These are phyloP conservation scores for Lenzites betulinus DNA, from an alignment of 768 basidiomycete species.

Conservation along the genomic window DNA sequence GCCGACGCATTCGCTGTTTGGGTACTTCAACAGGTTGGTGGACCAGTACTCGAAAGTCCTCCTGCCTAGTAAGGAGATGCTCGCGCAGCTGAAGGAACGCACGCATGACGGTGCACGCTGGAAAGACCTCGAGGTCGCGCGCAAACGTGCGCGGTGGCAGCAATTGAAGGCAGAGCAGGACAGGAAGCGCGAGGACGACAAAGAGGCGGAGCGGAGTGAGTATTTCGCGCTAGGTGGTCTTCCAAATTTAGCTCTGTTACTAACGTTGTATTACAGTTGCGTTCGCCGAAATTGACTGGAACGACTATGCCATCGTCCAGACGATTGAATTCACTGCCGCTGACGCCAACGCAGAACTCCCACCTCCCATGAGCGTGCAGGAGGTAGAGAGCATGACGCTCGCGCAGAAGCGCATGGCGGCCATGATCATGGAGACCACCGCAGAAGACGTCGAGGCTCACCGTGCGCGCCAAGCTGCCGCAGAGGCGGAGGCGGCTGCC, in stretches of 20 bases:
- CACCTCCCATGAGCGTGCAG: slow-evolving; percentile 94
- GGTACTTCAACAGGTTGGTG: slow-evolving; percentile 95
- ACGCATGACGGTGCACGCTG: slow-evolving; percentile 69
- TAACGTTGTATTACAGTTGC: slow-evolving; percentile 54
- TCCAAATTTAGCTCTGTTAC: background rate
- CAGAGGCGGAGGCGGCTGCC: slow-evolving; percentile 81
- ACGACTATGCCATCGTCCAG: slow-evolving; percentile 97
- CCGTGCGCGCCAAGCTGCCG: slow-evolving; percentile 78
- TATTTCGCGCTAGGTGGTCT: slow-evolving; percentile 20
- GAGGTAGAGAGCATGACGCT: slow-evolving; percentile 96
- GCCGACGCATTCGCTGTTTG: slow-evolving; percentile 93
- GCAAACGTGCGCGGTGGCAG: slow-evolving; percentile 87
- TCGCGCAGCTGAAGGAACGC: slow-evolving; percentile 69
- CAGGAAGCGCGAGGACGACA: slow-evolving; percentile 85
- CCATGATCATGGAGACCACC: slow-evolving; percentile 97
- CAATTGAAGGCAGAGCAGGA: slow-evolving; percentile 80
- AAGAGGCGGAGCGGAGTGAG: slow-evolving; percentile 87
- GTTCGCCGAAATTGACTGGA: slow-evolving; percentile 98
- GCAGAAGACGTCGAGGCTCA: slow-evolving; percentile 85
- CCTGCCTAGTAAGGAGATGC: slow-evolving; percentile 73
- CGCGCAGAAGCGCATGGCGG: slow-evolving; percentile 96
- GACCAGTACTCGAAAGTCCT: slow-evolving; percentile 94
- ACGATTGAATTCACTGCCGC: slow-evolving; percentile 96
- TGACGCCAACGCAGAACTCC: slow-evolving; percentile 88
- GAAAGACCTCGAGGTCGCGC: slow-evolving; percentile 75